Percentiles rank a stretch among this genome's conserved stretches.
Evolutionary conservation across 2,329 filamentous ascomycete genomes (phyloP).

Genomic region (Fusarium foetens): DNA sequence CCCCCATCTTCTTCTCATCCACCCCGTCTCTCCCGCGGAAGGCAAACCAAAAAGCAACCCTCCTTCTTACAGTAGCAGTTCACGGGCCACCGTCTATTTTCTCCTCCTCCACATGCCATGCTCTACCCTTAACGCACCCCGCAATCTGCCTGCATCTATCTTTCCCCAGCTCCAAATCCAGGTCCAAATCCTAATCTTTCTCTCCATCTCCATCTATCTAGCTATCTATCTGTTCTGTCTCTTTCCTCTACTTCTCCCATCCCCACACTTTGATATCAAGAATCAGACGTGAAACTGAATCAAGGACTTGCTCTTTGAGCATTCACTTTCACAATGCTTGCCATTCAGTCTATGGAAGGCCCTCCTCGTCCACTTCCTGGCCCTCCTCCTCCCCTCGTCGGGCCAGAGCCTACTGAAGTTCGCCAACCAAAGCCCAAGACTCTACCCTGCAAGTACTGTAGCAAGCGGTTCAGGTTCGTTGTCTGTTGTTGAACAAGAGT

Average conservation of each 20-base stretch:
- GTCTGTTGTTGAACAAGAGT: slow-evolving; percentile 14
- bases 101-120: slow-evolving; percentile 44
- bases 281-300: slow-evolving; percentile 12
- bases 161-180: slow-evolving; percentile 44
- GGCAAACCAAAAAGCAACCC: slow-evolving; percentile 18
- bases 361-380: slow-evolving; percentile 48
- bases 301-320: slow-evolving; percentile 29
- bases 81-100: slow-evolving; percentile 43
- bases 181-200: slow-evolving; percentile 31
- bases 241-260: slow-evolving; percentile 29
- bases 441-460: slow-evolving; percentile 71
- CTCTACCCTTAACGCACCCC: slow-evolving; percentile 44
- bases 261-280: slow-evolving; percentile 33
- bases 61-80: slow-evolving; percentile 23
- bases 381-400: slow-evolving; percentile 41
- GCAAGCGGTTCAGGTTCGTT: slow-evolving; percentile 69
- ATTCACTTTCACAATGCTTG: slow-evolving; percentile 58
- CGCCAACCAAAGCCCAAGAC: slow-evolving; percentile 70
- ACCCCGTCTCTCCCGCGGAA: slow-evolving; percentile 16
- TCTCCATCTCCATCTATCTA: slow-evolving; percentile 39
- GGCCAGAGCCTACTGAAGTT: slow-evolving; percentile 60
- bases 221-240: slow-evolving; percentile 15
- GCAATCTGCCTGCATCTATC: slow-evolving; percentile 45
- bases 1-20: not conserved
- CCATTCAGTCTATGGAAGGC: slow-evolving; percentile 63